Conservation (phyloP, 192 early-diverging fungal species). For the Coemansia sp. region DNA sequence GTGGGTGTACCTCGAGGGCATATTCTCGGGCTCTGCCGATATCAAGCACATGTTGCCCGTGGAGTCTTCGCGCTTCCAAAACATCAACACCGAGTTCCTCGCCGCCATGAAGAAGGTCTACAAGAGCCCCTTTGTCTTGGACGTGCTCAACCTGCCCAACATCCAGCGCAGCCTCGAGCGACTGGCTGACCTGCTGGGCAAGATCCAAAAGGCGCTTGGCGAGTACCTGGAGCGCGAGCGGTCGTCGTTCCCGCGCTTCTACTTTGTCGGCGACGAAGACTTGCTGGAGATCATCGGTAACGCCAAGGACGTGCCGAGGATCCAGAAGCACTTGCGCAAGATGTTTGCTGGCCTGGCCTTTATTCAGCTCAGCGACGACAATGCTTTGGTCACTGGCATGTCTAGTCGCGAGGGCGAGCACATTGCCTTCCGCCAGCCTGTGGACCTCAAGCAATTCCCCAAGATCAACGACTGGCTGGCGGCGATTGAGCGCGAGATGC, state of each 20-base stretch:
- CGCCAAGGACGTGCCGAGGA: slow-evolving; percentile 89
- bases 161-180: slow-evolving; percentile 96
- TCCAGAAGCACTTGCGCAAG: slow-evolving; percentile 99
- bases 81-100: slow-evolving; percentile 98
- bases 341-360: slow-evolving; percentile 97
- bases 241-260: slow-evolving; percentile 97
- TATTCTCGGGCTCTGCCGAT: slow-evolving; percentile 94
- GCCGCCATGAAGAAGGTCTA: slow-evolving; percentile 98
- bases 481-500: slow-evolving; percentile 91
- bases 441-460: slow-evolving; percentile 80
- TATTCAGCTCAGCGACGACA: slow-evolving; percentile 83
- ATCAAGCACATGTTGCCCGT: slow-evolving; percentile 97
- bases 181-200: slow-evolving; percentile 85
- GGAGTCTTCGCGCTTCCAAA: slow-evolving; percentile 93
- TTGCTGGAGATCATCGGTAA: slow-evolving; percentile 99
- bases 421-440: slow-evolving; percentile 73
- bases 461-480: slow-evolving; percentile 98
- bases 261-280: slow-evolving; percentile 99
- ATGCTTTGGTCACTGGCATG: slow-evolving; percentile 74
- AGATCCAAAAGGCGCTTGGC: slow-evolving; percentile 98
- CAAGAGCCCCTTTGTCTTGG: slow-evolving; percentile 95
- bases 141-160: slow-evolving; percentile 89
- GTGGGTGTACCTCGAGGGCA: slow-evolving; percentile 99
- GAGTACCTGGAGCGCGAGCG: slow-evolving; percentile 98
- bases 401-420: slow-evolving; percentile 91